These are phyloP conservation scores for Mimosa pudica DNA, from an alignment of 306 rosid genomes.

Conservation along the genomic window DNA sequence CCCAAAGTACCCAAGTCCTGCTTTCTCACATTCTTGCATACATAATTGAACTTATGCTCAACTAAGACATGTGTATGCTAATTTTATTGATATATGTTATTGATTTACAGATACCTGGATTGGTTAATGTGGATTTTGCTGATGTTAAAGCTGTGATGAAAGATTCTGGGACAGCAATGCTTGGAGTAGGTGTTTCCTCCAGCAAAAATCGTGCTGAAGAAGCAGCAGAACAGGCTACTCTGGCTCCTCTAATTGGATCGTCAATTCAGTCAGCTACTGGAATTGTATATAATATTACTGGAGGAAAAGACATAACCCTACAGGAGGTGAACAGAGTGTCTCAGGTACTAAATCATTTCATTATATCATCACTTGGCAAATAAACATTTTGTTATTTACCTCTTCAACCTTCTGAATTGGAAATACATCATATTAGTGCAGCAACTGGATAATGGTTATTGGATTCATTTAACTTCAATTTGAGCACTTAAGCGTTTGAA, in stretches of 20 bases:
- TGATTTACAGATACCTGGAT: conserved; percentile 86
- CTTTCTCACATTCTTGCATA: conserved; percentile 11
- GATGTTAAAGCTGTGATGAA: conserved; percentile 99
- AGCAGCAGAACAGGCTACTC: conserved; percentile 97
- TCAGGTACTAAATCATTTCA: conserved; percentile 61
- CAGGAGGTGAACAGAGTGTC: conserved; percentile 98
- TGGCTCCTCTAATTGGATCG: conserved; percentile 97
- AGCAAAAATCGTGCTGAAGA: conserved; percentile 99
- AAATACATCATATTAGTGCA: background rate
- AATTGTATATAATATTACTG: conserved; percentile 94
- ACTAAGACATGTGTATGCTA: conserved; percentile 1
- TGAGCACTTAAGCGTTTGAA: background rate
- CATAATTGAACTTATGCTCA: conserved; percentile 16
- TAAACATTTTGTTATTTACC: conserved; percentile 19
- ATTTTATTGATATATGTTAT: conserved; percentile 13
- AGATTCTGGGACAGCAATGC: conserved; percentile 99
- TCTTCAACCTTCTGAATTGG: conserved; percentile 22
- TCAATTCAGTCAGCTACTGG: conserved; percentile 99
- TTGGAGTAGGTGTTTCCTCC: conserved; percentile 96
- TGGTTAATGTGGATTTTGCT: conserved; percentile 99
- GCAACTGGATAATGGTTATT: conserved; percentile 2
- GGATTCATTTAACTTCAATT: background rate
- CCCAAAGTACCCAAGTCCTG: conserved; percentile 9
- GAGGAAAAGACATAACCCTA: conserved; percentile 96
- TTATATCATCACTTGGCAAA: conserved; percentile 23